Base-by-base conservation (phyloP, 345 rosid genomes). In the Gossypium herbaceum region DNA sequence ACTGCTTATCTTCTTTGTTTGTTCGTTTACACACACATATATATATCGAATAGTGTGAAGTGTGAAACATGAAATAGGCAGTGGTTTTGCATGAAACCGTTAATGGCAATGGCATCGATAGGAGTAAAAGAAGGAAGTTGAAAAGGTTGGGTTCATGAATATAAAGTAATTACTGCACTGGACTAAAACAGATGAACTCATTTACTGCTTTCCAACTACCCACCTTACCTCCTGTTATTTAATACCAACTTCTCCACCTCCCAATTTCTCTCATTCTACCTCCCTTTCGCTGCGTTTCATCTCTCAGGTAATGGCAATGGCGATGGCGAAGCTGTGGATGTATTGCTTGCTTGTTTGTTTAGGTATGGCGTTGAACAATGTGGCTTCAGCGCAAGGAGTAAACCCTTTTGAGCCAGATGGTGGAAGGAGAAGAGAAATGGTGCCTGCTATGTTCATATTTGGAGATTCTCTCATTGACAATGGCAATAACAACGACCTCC, bases 401-500 rank as follows among this genome's bases (percentile, higher is more conserved):
- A 73, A 51, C 56, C 79, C 78, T n/a, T 24, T 50, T 16, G 73
- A 71, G 68, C 63, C 67, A 45, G 76, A n/a, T 20, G 84, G 75
- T 3, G 80, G 87, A 1, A 48, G 77, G 62, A 75, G 72, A 20
- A 76, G 68, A 73, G 91, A 86, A 58, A 54, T 79, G 87, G 99
- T 93, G 52, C 98, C 98, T 24, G 98, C 99, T 0, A 69, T 95
- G 93, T 95, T 93, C 79, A 77, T 95, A 63, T 95, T 95, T 48
- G 99, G 99, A 24, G 99, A 95, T 81, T 95, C 96, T 19, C 92
- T 95, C 25, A 88, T 95, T 41, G 98, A 95, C 85, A 93, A 89
- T 74, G 99, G 99, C 39, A 95, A 95, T 58, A 95, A 95, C 76
- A 95, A 95, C 27, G 78, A 89, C 82, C 88, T 94, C 27, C 80